phyloP scores from a whole-genome alignment of 2,329 filamentous ascomycete species.

The Colletotrichum echinochloae region DNA sequence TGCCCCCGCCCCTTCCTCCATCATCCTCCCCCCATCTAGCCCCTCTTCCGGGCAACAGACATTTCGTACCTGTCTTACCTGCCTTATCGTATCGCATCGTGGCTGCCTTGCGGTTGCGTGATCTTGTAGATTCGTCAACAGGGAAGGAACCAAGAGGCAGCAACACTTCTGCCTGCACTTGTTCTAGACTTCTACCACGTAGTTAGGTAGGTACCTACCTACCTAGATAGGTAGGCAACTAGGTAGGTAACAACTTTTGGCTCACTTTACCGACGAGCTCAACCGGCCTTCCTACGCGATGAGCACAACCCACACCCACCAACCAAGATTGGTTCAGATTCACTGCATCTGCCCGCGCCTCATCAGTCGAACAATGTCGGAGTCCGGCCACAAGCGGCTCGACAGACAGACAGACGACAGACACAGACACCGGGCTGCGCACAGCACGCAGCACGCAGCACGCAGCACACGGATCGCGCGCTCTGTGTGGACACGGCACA shows the following conservation, averaged over 20 bases:
- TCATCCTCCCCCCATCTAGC: neutral
- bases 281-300: neutral
- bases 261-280: neutral
- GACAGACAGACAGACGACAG: neutral
- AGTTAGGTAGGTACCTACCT: no score
- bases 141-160: conserved; percentile 17
- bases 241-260: conserved; percentile 9
- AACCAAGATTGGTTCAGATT: neutral
- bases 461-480: neutral
- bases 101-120: neutral
- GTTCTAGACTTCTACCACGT: no score
- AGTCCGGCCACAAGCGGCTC: neutral
- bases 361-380: neutral
- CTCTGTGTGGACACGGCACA: neutral
- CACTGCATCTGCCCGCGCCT: neutral
- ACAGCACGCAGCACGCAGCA: no score
- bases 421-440: neutral
- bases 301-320: neutral
- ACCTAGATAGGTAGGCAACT: no score
- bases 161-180: conserved; percentile 13
- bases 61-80: neutral
- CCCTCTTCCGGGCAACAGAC: conserved; percentile 3
- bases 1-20: neutral
- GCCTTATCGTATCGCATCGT: neutral
- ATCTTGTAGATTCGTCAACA: neutral